Conservation (phyloP, 805 yeast species). For the Saccharomycopsis selenospora region DNA sequence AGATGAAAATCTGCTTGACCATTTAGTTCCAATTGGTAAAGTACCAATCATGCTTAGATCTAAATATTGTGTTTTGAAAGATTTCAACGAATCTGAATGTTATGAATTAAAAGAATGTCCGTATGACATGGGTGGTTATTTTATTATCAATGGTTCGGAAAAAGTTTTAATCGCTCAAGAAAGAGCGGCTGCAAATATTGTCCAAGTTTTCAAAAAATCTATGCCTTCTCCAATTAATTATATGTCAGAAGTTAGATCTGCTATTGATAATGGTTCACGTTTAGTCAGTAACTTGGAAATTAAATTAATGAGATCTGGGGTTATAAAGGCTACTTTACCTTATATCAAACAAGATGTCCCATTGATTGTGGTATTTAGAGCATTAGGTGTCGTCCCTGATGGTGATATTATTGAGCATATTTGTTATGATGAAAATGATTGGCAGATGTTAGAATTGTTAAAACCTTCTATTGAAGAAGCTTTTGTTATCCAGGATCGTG, state of each 20-base stretch:
- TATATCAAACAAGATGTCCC: slow-evolving; percentile 96
- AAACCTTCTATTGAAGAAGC: slow-evolving; percentile 99
- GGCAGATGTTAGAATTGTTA: slow-evolving; percentile 99
- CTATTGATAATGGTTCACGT: slow-evolving; percentile 94
- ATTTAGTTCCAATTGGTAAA: slow-evolving; percentile 75
- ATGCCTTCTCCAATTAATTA: slow-evolving; percentile 96
- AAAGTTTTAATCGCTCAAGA: slow-evolving; percentile 98
- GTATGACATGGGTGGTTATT: slow-evolving; percentile 99
- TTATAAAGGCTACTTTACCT: slow-evolving; percentile 93
- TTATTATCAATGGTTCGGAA: slow-evolving; percentile 96
- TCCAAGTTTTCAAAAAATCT: slow-evolving; percentile 95
- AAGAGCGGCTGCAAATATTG: slow-evolving; percentile 96
- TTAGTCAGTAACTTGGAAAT: slow-evolving; percentile 91
- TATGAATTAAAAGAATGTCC: slow-evolving; percentile 98
- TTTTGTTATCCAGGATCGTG: slow-evolving; percentile 95
- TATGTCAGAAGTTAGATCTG: slow-evolving; percentile 94
- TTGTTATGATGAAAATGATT: slow-evolving; percentile 94
- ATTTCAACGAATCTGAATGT: slow-evolving; percentile 84
- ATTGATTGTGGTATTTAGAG: slow-evolving; percentile 93
- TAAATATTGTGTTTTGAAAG: slow-evolving; percentile 88
- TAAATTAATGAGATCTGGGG: slow-evolving; percentile 80
- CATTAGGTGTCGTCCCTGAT: slow-evolving; percentile 96
- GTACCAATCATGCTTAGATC: slow-evolving; percentile 98
- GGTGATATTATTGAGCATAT: slow-evolving; percentile 98
- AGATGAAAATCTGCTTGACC: slow-evolving; percentile 40